phyloP scores from a whole-genome alignment of 2,329 filamentous ascomycete species.

The Pezicula carpinea region DNA sequence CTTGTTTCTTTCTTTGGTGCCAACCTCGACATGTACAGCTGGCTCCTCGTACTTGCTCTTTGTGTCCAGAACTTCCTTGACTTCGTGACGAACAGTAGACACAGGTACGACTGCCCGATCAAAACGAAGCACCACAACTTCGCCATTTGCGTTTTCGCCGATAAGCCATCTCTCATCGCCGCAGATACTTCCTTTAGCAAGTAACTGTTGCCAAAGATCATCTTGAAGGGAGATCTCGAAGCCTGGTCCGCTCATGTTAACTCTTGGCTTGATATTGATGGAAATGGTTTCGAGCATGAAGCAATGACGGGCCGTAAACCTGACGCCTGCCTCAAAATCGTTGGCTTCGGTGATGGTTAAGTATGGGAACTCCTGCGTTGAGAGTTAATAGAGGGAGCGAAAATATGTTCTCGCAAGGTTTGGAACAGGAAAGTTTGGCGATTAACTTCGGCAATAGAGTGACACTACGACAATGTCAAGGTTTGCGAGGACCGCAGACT shows the following conservation, averaged over 20 bases:
- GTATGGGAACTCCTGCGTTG: slow-evolving; percentile 41
- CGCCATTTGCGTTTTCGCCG: slow-evolving; percentile 48
- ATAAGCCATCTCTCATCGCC: slow-evolving; percentile 60
- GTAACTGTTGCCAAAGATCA: slow-evolving; percentile 42
- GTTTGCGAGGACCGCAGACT: not conserved
- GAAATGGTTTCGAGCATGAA: slow-evolving; percentile 44
- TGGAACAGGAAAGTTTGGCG: not conserved
- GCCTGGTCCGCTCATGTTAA: slow-evolving; percentile 25
- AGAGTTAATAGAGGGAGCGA: not conserved
- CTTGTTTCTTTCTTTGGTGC: too few species aligned
- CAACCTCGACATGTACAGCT: too few species aligned
- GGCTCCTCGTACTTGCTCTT: too few species aligned
- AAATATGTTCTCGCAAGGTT: not conserved
- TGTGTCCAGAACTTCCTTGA: too few species aligned
- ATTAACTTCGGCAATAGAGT: not conserved
- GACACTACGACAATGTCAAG: not conserved
- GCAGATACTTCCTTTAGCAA: slow-evolving; percentile 47
- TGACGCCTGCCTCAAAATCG: slow-evolving; percentile 40
- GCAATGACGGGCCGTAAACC: slow-evolving; percentile 40
- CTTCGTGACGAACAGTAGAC: too few species aligned
- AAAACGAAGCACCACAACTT: slow-evolving; percentile 51
- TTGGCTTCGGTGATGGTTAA: slow-evolving; percentile 42
- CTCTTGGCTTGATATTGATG: slow-evolving; percentile 35
- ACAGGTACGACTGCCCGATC: slow-evolving; percentile 6
- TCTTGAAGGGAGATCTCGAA: slow-evolving; percentile 38